phyloP scores from a whole-genome alignment of 345 rosid species.

The Boechera retrofracta region DNA sequence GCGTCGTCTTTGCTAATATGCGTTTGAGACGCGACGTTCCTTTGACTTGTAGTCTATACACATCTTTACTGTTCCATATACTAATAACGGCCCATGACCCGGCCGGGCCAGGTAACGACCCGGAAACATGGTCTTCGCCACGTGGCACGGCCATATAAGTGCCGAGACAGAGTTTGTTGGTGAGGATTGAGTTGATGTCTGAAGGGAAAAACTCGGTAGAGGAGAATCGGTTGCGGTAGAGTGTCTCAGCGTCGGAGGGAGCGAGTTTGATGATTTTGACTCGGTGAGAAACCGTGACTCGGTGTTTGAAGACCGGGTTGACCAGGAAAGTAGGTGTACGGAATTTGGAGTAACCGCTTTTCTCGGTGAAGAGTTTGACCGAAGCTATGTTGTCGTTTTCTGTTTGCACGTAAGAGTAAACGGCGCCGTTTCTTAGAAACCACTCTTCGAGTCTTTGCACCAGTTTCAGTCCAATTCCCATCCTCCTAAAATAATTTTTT shows the following conservation, averaged over 20 bases:
- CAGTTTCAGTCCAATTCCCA: conserved; percentile 85
- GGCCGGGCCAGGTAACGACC: conserved; percentile 66
- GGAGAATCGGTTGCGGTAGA: conserved; percentile 78
- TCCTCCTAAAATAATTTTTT: conserved; percentile 57
- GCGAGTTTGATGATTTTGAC: conserved; percentile 58
- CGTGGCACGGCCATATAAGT: conserved; percentile 85
- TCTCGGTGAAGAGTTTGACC: conserved; percentile 80
- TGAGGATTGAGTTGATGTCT: conserved; percentile 83
- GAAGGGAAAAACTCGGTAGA: conserved; percentile 96
- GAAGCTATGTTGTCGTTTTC: conserved; percentile 93
- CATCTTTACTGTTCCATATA: conserved; percentile 87
- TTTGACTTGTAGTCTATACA: conserved; percentile 73
- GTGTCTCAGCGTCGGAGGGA: conserved; percentile 64
- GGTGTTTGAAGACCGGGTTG: conserved; percentile 93
- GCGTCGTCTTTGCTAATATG: conserved; percentile 63
- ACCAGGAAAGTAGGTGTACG: conserved; percentile 89
- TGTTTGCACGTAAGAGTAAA: conserved; percentile 88
- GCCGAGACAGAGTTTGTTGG: conserved; percentile 74
- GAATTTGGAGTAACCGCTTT: conserved; percentile 89
- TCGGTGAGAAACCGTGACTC: conserved; percentile 53
- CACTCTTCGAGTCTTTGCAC: conserved; percentile 75
- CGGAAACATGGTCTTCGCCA: conserved; percentile 33
- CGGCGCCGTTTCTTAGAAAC: conserved; percentile 83
- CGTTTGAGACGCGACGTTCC: conserved; percentile 68
- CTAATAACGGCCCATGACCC: conserved; percentile 88